Percentiles rank a stretch among this genome's conserved stretches.
Evolutionary conservation across 164 flowering plant genomes (phyloP).

Genomic region (Tetrastigma voinierianum): DNA sequence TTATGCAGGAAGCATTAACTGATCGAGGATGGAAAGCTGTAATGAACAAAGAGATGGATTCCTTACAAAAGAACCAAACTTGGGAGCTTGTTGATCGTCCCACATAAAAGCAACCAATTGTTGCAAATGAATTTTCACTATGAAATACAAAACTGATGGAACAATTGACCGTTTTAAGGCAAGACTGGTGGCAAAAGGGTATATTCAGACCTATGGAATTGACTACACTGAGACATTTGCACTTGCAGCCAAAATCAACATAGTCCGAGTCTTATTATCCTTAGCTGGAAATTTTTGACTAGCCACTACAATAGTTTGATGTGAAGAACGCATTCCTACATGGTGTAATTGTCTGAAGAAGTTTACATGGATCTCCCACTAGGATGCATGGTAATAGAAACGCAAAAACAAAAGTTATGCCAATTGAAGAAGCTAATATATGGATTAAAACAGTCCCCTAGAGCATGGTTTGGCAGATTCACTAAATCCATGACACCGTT

Average conservation of each 20-base stretch:
- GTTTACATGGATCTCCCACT: not conserved
- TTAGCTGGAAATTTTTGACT: slow-evolving; percentile 1
- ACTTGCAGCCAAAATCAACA: not conserved
- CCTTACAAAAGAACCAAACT: slow-evolving; percentile 5
- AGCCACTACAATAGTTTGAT: not conserved
- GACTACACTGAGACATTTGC: not conserved
- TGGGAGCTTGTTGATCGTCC: too few relatives aligned
- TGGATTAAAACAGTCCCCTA: too few relatives aligned
- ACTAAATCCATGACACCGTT: too few relatives aligned
- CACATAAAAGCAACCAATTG: too few relatives aligned
- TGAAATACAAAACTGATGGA: too few relatives aligned
- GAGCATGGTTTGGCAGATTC: too few relatives aligned
- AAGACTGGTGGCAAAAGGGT: not conserved
- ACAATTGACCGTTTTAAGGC: too few relatives aligned
- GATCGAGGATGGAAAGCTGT: not conserved
- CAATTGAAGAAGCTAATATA: too few relatives aligned
- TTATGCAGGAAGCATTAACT: not conserved
- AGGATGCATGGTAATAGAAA: not conserved
- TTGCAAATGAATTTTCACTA: too few relatives aligned
- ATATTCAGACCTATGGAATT: not conserved
- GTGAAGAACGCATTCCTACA: not conserved
- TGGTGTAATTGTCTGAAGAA: not conserved
- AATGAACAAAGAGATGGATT: slow-evolving; percentile 6
- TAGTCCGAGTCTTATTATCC: not conserved
- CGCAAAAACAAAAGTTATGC: not conserved